Conservation (phyloP, 2,329 filamentous ascomycete species). For the Fusarium siculi region DNA sequence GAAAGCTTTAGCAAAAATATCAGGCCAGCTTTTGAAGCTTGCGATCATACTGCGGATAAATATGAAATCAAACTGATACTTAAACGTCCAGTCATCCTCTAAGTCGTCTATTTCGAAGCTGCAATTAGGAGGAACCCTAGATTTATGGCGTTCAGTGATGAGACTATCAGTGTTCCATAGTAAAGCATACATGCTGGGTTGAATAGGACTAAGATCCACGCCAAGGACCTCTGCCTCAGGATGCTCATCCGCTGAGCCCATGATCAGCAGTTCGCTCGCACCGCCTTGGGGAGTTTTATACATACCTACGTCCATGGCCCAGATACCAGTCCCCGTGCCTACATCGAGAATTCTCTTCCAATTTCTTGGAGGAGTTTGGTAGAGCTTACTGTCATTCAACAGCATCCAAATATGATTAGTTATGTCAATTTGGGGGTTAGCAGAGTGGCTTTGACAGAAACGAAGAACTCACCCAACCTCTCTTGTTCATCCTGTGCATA, state of each 20-base stretch:
- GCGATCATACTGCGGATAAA: not conserved
- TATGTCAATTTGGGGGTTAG: not conserved
- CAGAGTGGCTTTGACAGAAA: too few species aligned
- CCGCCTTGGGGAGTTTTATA: not conserved
- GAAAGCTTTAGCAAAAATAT: not conserved
- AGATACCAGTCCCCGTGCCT: not conserved
- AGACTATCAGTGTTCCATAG: too few species aligned
- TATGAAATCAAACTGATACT: accelerated
- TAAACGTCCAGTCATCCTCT: accelerated
- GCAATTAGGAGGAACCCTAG: not conserved
- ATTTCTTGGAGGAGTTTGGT: not conserved
- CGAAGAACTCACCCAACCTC: not conserved
- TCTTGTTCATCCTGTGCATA: not conserved
- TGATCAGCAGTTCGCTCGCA: not conserved
- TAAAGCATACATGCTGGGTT: not conserved
- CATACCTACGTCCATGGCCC: not conserved
- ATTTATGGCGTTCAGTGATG: not conserved
- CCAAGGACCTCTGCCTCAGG: not conserved
- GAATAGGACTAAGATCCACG: not conserved
- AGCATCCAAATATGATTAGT: not conserved
- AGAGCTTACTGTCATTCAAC: not conserved
- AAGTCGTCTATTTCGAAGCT: not conserved
- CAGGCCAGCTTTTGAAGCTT: not conserved
- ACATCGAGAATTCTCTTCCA: not conserved
- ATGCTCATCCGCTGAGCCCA: not conserved